Evolutionary conservation across 352 stramenopile species (phyloP), one percentile per base, ranked within the genome.

Genomic region (Phytophthora hybrid): DNA sequence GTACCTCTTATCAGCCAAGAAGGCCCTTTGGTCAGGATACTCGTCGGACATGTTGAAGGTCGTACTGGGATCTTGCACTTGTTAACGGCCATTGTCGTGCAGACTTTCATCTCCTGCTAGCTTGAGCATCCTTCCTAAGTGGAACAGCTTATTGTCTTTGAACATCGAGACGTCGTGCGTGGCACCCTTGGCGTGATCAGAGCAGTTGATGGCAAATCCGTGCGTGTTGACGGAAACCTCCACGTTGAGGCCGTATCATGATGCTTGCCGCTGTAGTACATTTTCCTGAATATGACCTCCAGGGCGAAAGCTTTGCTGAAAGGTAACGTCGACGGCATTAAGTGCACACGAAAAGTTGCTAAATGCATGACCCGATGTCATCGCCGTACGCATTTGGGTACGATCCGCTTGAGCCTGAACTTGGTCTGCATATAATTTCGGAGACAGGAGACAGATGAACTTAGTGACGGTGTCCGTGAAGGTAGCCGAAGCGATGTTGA

Each of bases 201-300:
- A 39, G 56, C 56, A 63, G 16, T 63, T 63, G 10, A 54, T 63
- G 1, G 55, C 55, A 18, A 61, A 61, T 51, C 55, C 55, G 11
- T 11, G 31, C 5, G 7, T 52, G 56, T 63, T 16, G 2, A 63
- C 56, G 7, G 56, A 53, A 7, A 63, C 37, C 21, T 63, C 56
- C 7, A 49, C 56, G 31, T 58, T 66, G 2, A 66, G 44, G 8
- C 59, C 59, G 44, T 66, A 56, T 3, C 46, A 13, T 56, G 39
- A 16, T 64, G 58, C 29, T 64, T 64, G 4, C 5, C 58, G 23
- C 58, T 64, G 14, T 56, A 56, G 41, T 32, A 56, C 39, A 26
- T 47, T 56, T 7, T 64, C 58, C 41, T 9, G 2, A 7, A 55
- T 44, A 7, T 1, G 13, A 6, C 41, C 59, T 9, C 16, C 26